phyloP scores from a whole-genome alignment of 2,329 filamentous ascomycete genomes.

The Phoma sp. region DNA sequence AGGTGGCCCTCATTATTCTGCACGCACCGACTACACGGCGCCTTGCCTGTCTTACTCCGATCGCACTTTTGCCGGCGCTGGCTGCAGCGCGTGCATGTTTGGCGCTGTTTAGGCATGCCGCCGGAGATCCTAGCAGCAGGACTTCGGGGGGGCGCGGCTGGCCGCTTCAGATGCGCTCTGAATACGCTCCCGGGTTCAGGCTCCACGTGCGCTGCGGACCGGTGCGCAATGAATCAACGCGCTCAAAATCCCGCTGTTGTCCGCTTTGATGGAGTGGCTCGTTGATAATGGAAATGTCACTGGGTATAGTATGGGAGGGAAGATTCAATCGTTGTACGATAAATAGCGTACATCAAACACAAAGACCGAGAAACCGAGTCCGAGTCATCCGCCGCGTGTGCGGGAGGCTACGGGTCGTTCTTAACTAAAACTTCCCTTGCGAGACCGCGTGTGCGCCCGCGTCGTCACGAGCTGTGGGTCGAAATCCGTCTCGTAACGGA shows the following conservation, averaged over 20 bases:
- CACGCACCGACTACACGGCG: constrained; percentile 34
- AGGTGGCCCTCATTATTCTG: constrained; percentile 41
- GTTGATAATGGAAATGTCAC: no score
- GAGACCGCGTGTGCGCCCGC: no score
- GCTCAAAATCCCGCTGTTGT: no score
- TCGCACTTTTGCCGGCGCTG: constrained; percentile 43
- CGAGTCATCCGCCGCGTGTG: background rate
- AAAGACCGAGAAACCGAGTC: background rate
- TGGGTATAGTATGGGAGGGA: no score
- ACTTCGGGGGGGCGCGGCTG: background rate
- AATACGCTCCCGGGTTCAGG: background rate
- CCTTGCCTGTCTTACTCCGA: constrained; percentile 26
- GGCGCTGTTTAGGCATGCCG: constrained; percentile 40
- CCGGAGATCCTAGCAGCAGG: constrained; percentile 1
- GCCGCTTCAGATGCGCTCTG: background rate
- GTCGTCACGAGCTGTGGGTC: no score
- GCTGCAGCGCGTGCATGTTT: constrained; percentile 42
- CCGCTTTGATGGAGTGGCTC: no score
- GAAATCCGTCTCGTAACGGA: no score
- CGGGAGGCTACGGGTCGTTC: background rate
- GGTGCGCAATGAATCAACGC: no score
- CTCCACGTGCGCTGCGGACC: no score
- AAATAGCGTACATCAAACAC: background rate
- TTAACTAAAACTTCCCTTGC: no score
- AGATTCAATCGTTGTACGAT: no score